Evolutionary conservation across 2,329 filamentous ascomycete genomes (phyloP).

Genomic region (Pseudogymnoascus sp.): DNA sequence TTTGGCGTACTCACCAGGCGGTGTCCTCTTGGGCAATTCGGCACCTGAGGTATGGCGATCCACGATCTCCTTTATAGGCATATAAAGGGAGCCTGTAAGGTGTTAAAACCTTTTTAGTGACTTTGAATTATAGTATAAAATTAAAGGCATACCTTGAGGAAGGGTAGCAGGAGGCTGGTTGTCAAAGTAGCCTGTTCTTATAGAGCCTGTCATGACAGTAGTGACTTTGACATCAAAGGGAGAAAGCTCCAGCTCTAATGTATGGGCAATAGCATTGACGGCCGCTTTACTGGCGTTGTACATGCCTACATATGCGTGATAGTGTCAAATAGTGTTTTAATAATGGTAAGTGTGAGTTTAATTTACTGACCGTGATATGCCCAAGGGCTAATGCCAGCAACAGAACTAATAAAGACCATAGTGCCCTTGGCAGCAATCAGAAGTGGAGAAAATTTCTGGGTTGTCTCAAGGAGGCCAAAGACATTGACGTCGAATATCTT

Average conservation of each 20-base stretch:
- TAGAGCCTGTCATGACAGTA: slow-evolving; percentile 16
- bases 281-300: slow-evolving; percentile 23
- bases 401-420: slow-evolving; percentile 35
- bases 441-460: slow-evolving; percentile 26
- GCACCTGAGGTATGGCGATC: slow-evolving; percentile 13
- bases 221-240: slow-evolving; percentile 20
- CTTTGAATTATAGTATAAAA: background rate
- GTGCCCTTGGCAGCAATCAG: slow-evolving; percentile 34
- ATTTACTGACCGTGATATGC: slow-evolving; percentile 38
- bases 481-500: slow-evolving; percentile 28
- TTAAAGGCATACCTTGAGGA: slow-evolving; percentile 8
- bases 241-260: slow-evolving; percentile 18
- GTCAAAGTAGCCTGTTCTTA: slow-evolving; percentile 20
- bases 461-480: slow-evolving; percentile 26
- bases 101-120: background rate
- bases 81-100: slow-evolving; percentile 15
- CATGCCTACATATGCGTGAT: slow-evolving; percentile 12
- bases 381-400: slow-evolving; percentile 22
- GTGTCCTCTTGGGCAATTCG: background rate
- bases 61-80: slow-evolving; percentile 16
- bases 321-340: slow-evolving; percentile 12
- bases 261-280: slow-evolving; percentile 15
- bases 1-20: slow-evolving; percentile 16
- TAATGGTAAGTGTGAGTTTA: slow-evolving; percentile 15
- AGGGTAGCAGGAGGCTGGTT: slow-evolving; percentile 15